Base-by-base conservation (phyloP, 148 eudicot genomes). In the Tetragonia tetragonoides region DNA sequence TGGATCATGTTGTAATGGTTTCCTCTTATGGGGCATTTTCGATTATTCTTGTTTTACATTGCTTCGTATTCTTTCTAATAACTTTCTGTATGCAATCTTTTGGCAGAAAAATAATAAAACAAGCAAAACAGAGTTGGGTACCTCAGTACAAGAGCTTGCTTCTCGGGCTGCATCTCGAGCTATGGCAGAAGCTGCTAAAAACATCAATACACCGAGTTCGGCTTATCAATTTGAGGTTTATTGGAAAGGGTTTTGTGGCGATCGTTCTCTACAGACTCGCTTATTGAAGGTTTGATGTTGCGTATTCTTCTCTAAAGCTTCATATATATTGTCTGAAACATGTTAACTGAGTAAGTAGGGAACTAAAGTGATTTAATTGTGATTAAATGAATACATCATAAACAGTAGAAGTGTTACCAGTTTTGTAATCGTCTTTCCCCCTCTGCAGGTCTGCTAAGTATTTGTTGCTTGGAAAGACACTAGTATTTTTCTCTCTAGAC, bases 171-270 rank as follows among this genome's bases (percentile, higher is more conserved):
- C 99, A 60, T 86, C 89, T 79, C 90, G 92, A 74, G 94, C 97
- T 24, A 87, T 81, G 83, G 82, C 73, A 54, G 97, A 95, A 86
- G 94, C 92, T 79, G 93, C 93, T 71, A 91, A 86, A 85, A 89
- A 91, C 78, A 91, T 95, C 62, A 76, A 75, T 34, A 78, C 97
- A 18, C 99, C 97, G 65, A 90, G 54, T 73, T 86, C 97, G n/a
- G 99, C 99, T 66, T 95, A 93, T 85, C 92, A 95, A 77, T 95
- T 95, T 89, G 99, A 93, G 85, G 86, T 77, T 78, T 84, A 88
- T 59, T 95, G 99, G 99, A 91, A 86, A 76, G 93, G 94, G 66
- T 83, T 91, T 76, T 83, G 83, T 85, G 99, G 97, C 42, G 97
- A 95, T 61, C 86, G 83, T 72, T 81, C 87, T 44, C 81, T 95